Percentiles rank a stretch among this genome's conserved stretches.
phyloP scores from a whole-genome alignment of 495 filamentous ascomycete genomes.

The Neurospora pannonica region DNA sequence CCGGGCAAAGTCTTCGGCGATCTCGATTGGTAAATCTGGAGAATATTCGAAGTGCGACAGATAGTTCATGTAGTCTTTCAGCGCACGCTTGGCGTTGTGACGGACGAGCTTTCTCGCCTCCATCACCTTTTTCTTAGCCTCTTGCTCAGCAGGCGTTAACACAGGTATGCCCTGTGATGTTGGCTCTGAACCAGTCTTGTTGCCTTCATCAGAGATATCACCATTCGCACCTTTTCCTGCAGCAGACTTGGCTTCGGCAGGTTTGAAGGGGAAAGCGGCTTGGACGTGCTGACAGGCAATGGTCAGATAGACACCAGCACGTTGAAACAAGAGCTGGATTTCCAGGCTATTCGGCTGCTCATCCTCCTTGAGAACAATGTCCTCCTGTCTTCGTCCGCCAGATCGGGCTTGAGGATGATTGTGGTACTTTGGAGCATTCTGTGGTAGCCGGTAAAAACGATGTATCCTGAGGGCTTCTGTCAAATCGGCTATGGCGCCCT shows the following conservation, averaged over 20 bases:
- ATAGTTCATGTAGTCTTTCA: conserved; percentile 61
- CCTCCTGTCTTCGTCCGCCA: conserved; percentile 34
- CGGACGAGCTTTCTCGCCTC: conserved; percentile 58
- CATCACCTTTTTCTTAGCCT: conserved; percentile 34
- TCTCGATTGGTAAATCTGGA: conserved; percentile 52
- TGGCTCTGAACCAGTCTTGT: conserved; percentile 4
- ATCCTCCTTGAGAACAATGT: conserved; percentile 52
- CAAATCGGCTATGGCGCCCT: conserved; percentile 57
- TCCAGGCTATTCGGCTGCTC: conserved; percentile 66
- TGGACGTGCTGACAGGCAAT: conserved; percentile 55
- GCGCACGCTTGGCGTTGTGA: conserved; percentile 60
- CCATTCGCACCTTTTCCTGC: neutral
- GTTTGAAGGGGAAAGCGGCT: conserved; percentile 3
- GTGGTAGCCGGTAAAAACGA: conserved; percentile 39
- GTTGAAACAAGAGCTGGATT: conserved; percentile 64
- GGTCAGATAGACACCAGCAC: conserved; percentile 62
- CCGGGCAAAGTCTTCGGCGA: conserved; percentile 57
- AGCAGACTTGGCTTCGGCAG: neutral
- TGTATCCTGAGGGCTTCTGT: conserved; percentile 53
- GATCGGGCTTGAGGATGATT: neutral
- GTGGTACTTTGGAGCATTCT: conserved; percentile 29
- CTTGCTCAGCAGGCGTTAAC: conserved; percentile 24
- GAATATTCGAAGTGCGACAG: conserved; percentile 68
- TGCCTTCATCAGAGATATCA: neutral
- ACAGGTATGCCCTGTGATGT: neutral